Percentiles rank a stretch among this genome's conserved stretches.
Conservation (phyloP, 2,329 filamentous ascomycete genomes). For the Parastagonospora avenae region DNA sequence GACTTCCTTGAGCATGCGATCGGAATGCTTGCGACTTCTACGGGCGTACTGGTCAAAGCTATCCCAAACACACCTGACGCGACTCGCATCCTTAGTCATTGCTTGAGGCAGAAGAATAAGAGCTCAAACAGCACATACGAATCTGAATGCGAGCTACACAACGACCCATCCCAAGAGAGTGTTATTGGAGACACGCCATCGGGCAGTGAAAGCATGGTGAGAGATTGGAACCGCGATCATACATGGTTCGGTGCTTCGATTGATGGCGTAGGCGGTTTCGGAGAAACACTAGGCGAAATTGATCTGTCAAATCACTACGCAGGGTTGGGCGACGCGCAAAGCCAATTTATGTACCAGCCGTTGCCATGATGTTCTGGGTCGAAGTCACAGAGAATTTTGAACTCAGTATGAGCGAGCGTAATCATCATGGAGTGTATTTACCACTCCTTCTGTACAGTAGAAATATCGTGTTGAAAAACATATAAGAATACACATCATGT, state of each 20-base stretch:
- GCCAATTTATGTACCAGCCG: neutral
- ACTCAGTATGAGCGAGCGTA: neutral
- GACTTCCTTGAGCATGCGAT: slow-evolving; percentile 51
- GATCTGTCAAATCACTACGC: neutral
- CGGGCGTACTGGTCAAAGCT: slow-evolving; percentile 24
- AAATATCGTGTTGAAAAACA: no score
- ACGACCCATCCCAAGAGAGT: slow-evolving; percentile 9
- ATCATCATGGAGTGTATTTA: neutral
- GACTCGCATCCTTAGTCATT: slow-evolving; percentile 4
- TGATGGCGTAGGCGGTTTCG: neutral
- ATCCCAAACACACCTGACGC: slow-evolving; percentile 8
- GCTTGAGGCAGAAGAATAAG: neutral
- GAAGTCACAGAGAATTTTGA: no score
- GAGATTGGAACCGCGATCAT: slow-evolving; percentile 6
- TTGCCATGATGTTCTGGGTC: neutral
- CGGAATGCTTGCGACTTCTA: slow-evolving; percentile 26
- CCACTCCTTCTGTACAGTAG: neutral
- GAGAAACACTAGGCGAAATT: neutral
- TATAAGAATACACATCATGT: no score
- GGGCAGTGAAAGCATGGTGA: neutral
- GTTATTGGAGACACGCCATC: slow-evolving; percentile 7
- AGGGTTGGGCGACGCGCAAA: neutral
- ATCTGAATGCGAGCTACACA: slow-evolving; percentile 10
- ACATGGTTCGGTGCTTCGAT: slow-evolving; percentile 6
- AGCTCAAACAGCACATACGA: neutral